A percentile compares a stretch with the other conserved stretches of the same genome.
phyloP scores from a whole-genome alignment of 1,139 yeast species.

The Yamadazyma oceani region DNA sequence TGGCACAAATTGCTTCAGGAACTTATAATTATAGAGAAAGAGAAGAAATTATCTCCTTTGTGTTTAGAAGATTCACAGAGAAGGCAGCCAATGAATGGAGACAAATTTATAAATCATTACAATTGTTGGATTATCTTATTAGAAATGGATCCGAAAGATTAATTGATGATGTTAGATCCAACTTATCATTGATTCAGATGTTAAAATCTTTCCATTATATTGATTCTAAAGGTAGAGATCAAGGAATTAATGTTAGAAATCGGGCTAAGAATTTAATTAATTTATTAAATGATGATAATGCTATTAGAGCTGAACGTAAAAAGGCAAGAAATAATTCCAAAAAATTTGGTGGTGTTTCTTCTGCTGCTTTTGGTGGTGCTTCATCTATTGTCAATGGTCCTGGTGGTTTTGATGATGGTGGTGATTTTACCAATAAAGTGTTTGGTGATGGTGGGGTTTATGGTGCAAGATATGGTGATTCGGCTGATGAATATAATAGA shows the following conservation, averaged over 20 bases:
- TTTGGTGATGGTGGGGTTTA: conserved; percentile 83
- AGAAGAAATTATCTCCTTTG: conserved; percentile 71
- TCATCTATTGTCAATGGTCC: conserved; percentile 31
- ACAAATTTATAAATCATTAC: conserved; percentile 92
- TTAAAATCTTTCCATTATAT: conserved; percentile 91
- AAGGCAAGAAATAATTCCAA: conserved; percentile 82
- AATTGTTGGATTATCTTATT: conserved; percentile 83
- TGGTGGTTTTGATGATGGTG: conserved; percentile 43
- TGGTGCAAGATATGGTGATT: conserved; percentile 64
- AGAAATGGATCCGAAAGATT: conserved; percentile 94
- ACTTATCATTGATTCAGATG: conserved; percentile 80
- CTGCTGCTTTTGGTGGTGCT: conserved; percentile 51
- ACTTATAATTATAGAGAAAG: conserved; percentile 85
- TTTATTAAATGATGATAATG: conserved; percentile 73
- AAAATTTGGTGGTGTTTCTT: conserved; percentile 74
- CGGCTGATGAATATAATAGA: conserved; percentile 44
- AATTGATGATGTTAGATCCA: conserved; percentile 91
- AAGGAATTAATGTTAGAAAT: conserved; percentile 93
- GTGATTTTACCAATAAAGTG: conserved; percentile 55
- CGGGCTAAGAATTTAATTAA: conserved; percentile 75
- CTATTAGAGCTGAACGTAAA: conserved; percentile 81
- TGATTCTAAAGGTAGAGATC: conserved; percentile 93
- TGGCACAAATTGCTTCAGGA: conserved; percentile 94
- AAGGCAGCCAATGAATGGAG: conserved; percentile 98
- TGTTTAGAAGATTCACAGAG: conserved; percentile 84